Percentiles rank a stretch among this genome's conserved stretches.
Conservation (phyloP, 352 stramenopile genomes). For the Pythium pectinolyticum region DNA sequence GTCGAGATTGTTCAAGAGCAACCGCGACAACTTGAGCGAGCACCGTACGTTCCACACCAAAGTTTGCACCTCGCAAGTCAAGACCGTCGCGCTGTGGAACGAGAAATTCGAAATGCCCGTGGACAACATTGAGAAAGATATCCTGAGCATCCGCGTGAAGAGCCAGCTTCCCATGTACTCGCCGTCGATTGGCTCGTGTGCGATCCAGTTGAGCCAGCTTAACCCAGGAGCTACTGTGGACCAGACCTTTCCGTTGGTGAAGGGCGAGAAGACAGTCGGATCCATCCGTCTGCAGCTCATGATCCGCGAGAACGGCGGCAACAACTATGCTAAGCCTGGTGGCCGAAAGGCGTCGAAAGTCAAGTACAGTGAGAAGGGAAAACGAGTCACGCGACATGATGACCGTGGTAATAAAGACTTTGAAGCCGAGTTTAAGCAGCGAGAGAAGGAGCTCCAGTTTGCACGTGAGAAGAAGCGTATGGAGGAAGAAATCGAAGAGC, state of each 20-base stretch:
- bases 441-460: conserved; percentile 26
- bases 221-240: conserved; percentile 44
- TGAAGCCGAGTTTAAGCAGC: conserved; percentile 16
- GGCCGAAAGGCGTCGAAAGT: conserved; percentile 9
- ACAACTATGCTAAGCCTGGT: not conserved
- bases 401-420: no score
- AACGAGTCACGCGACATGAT: not conserved
- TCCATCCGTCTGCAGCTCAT: conserved; percentile 64
- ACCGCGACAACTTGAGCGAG: conserved; percentile 8
- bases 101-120: conserved; percentile 73
- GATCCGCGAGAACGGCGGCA: conserved; percentile 21
- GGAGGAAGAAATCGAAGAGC: conserved; percentile 22
- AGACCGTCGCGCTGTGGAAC: conserved; percentile 61
- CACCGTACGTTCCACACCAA: conserved; percentile 66
- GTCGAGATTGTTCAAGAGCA: conserved; percentile 23
- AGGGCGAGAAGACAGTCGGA: conserved; percentile 39
- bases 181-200: conserved; percentile 57
- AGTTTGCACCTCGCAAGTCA: conserved; percentile 35
- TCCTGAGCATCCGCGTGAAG: conserved; percentile 76
- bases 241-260: conserved; percentile 60
- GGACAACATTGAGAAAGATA: conserved; percentile 41
- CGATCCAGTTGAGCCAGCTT: conserved; percentile 54
- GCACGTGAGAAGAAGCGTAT: conserved; percentile 20
- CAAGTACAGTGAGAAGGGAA: conserved; percentile 5
- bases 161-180: conserved; percentile 67